phyloP scores from a whole-genome alignment of 2,329 filamentous ascomycete genomes.

The Arthrobotrys musiformis region DNA sequence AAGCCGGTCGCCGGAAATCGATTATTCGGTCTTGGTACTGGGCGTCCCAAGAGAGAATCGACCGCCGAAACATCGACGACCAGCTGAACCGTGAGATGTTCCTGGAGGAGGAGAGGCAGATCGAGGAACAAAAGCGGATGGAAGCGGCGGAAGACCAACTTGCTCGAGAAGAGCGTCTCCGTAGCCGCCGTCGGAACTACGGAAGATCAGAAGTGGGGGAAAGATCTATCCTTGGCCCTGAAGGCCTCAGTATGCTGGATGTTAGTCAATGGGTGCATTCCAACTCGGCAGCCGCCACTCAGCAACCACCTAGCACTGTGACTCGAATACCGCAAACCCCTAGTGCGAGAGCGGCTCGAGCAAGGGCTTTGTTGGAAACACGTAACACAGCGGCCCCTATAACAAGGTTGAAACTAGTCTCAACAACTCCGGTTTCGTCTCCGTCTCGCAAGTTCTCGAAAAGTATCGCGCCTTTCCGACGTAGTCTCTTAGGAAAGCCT shows the following conservation, averaged over 20 bases:
- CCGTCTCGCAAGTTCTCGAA: slow-evolving; percentile 38
- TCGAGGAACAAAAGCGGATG: slow-evolving; percentile 12
- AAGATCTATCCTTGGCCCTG: slow-evolving; percentile 26
- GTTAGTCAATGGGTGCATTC: slow-evolving; percentile 54
- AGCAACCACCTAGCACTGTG: neutral
- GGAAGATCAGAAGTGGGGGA: slow-evolving; percentile 23
- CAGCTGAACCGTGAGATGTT: slow-evolving; percentile 45
- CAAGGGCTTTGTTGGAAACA: slow-evolving; percentile 35
- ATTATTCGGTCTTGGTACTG: slow-evolving; percentile 38
- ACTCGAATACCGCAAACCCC: slow-evolving; percentile 47
- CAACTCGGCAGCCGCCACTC: slow-evolving; percentile 27
- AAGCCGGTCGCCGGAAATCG: slow-evolving; percentile 33
- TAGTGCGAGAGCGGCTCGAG: slow-evolving; percentile 44
- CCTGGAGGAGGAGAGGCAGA: slow-evolving; percentile 30
- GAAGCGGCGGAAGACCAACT: slow-evolving; percentile 32
- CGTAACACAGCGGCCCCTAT: slow-evolving; percentile 31
- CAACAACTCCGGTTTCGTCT: slow-evolving; percentile 39
- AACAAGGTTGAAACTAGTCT: slow-evolving; percentile 31
- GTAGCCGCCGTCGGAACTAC: neutral
- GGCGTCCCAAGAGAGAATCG: slow-evolving; percentile 24
- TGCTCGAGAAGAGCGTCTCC: slow-evolving; percentile 17
- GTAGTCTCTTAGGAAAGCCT: slow-evolving; percentile 15
- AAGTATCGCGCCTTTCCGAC: slow-evolving; percentile 34
- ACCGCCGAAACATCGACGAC: slow-evolving; percentile 37
- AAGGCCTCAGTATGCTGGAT: slow-evolving; percentile 48